Conservation (phyloP, 176 grass and related monocot genomes). For the Carex pumila region DNA sequence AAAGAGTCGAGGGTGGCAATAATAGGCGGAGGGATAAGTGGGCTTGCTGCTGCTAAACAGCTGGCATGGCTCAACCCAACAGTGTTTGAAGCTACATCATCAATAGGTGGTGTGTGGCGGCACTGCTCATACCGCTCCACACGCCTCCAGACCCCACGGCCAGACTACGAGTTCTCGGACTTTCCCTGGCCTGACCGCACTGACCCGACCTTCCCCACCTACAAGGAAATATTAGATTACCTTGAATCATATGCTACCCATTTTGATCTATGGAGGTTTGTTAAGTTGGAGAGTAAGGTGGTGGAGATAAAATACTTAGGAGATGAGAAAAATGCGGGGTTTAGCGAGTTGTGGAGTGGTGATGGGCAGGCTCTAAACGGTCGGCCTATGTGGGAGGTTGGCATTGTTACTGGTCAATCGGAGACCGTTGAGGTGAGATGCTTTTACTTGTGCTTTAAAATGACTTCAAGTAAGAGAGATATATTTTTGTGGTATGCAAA, state of each 20-base stretch:
- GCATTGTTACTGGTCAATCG: slow-evolving; percentile 32
- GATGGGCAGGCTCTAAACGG: slow-evolving; percentile 39
- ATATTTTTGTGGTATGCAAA: not conserved
- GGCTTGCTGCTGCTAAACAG: slow-evolving; percentile 76
- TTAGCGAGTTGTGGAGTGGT: slow-evolving; percentile 68
- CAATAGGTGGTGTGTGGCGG: slow-evolving; percentile 80
- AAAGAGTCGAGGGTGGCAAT: slow-evolving; percentile 60
- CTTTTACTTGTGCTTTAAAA: not conserved
- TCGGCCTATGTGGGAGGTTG: slow-evolving; percentile 73
- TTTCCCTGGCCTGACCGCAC: slow-evolving; percentile 62
- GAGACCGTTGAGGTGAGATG: slow-evolving; percentile 39
- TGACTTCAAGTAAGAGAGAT: not conserved
- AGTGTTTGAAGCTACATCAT: slow-evolving; percentile 73
- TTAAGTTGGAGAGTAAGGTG: slow-evolving; percentile 55
- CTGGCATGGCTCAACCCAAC: slow-evolving; percentile 57
- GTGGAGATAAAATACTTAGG: slow-evolving; percentile 72
- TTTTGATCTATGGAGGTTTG: slow-evolving; percentile 68
- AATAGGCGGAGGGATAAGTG: slow-evolving; percentile 82
- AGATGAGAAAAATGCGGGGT: not conserved
- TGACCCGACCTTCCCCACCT: slow-evolving; percentile 76
- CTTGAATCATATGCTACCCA: slow-evolving; percentile 60
- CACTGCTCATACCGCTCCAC: slow-evolving; percentile 84
- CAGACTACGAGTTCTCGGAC: slow-evolving; percentile 97
- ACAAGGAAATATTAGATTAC: slow-evolving; percentile 82
- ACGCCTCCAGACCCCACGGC: slow-evolving; percentile 76